Conservation (phyloP, 805 yeast genomes). For the Tanozyma kutaoensis region DNA sequence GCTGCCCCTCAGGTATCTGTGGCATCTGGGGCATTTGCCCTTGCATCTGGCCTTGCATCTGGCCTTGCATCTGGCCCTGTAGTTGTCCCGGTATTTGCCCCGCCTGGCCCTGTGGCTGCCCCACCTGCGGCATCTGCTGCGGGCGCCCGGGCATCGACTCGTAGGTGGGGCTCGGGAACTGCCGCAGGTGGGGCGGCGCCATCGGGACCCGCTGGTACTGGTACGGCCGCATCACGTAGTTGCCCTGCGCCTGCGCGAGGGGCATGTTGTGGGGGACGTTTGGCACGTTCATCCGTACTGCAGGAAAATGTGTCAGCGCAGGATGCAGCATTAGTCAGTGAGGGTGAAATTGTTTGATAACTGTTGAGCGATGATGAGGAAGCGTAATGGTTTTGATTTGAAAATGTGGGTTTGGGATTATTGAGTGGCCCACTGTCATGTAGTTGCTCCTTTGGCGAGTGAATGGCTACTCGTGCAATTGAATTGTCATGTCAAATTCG, state of each 20-base stretch:
- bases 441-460: too few species aligned
- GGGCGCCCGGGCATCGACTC: constrained; percentile 2
- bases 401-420: too few species aligned
- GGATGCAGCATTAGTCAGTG: constrained; percentile 4
- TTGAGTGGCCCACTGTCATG: too few species aligned
- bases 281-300: constrained; percentile 1
- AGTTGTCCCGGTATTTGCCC: constrained; percentile 16
- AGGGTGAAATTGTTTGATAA: background rate
- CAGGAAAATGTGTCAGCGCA: constrained; percentile 3
- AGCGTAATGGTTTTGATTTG: too few species aligned
- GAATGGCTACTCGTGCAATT: too few species aligned
- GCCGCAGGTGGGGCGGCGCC: background rate
- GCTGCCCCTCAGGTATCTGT: constrained; percentile 3
- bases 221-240: background rate
- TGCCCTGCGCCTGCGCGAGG: background rate
- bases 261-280: constrained; percentile 1
- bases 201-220: background rate
- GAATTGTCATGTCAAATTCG: too few species aligned
- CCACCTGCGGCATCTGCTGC: constrained; percentile 1
- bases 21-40: constrained; percentile 2
- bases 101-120: constrained; percentile 14
- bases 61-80: constrained; percentile 5
- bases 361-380: too few species aligned
- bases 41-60: constrained; percentile 7
- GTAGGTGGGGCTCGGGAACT: constrained; percentile 1